Conservation (phyloP, 106 monocot species). For the Apostasia shenzhenica region DNA sequence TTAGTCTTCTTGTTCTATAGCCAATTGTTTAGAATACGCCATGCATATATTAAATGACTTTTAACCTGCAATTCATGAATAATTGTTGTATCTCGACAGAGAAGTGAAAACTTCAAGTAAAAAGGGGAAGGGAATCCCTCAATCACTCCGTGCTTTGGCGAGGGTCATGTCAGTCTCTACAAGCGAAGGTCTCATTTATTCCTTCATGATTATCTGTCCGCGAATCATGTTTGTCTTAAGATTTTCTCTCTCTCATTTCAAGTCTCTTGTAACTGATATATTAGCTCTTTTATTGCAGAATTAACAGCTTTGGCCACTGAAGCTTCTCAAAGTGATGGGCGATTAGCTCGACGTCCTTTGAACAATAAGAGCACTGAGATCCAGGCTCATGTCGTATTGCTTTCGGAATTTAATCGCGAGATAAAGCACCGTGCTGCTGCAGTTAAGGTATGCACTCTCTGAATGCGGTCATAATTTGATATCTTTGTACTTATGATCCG, state of each 20-base stretch:
- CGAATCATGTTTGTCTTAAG: background rate
- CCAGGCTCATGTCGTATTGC: constrained; percentile 49
- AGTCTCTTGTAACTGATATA: background rate
- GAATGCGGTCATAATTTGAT: too few relatives aligned
- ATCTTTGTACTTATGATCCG: too few relatives aligned
- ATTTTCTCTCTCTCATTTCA: background rate
- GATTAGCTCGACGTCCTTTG: constrained; percentile 65
- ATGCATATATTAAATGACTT: too few relatives aligned
- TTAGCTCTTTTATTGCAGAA: constrained; percentile 29
- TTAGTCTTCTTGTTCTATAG: too few relatives aligned
- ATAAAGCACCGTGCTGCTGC: constrained; percentile 35
- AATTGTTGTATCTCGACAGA: constrained; percentile 15
- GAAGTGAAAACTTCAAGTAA: constrained; percentile 49
- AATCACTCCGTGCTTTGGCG: constrained; percentile 68
- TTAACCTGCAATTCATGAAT: too few relatives aligned
- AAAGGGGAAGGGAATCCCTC: constrained; percentile 75
- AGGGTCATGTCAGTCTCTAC: constrained; percentile 63
- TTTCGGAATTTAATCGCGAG: constrained; percentile 31
- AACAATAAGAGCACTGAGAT: constrained; percentile 42
- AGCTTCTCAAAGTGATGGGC: constrained; percentile 64
- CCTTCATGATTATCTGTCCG: too few relatives aligned
- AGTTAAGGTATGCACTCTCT: constrained; percentile 36
- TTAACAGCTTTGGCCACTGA: constrained; percentile 54
- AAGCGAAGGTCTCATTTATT: constrained; percentile 39
- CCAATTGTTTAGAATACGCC: too few relatives aligned